These are phyloP conservation scores for Canavalia ensiformis DNA, from an alignment of 306 rosid genomes.

Conservation along the genomic window DNA sequence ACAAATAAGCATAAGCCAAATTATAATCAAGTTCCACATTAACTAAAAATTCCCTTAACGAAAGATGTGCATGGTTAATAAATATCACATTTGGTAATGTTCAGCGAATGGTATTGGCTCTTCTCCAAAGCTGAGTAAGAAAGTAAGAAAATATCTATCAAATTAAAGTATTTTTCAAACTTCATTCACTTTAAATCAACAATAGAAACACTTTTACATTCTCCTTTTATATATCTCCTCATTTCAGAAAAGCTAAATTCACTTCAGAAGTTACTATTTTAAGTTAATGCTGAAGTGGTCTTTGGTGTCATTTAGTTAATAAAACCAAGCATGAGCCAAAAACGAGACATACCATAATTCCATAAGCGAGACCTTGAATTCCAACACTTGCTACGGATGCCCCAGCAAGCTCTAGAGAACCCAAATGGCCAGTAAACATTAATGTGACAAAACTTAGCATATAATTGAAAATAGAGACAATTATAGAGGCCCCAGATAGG, in stretches of 20 bases:
- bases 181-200: no score
- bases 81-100: no score
- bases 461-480: conserved; percentile 49
- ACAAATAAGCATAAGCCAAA: neutral
- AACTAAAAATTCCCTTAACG: neutral
- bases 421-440: conserved; percentile 76
- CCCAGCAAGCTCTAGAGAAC: conserved; percentile 72
- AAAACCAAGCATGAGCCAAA: neutral
- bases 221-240: no score
- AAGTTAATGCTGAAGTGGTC: neutral
- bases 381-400: conserved; percentile 81
- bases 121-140: no score
- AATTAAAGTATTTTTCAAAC: no score
- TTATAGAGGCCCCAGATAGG: conserved; percentile 55
- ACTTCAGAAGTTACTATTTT: no score
- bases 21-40: neutral
- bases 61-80: neutral
- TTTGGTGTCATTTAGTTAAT: neutral
- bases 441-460: conserved; percentile 58
- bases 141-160: no score
- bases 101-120: no score
- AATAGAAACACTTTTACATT: no score
- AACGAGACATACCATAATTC: conserved; percentile 67
- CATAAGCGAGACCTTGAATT: conserved; percentile 84
- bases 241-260: no score